Evolutionary conservation across 2,329 filamentous ascomycete genomes (phyloP).

Genomic region (Fragosphaeria purpurea): DNA sequence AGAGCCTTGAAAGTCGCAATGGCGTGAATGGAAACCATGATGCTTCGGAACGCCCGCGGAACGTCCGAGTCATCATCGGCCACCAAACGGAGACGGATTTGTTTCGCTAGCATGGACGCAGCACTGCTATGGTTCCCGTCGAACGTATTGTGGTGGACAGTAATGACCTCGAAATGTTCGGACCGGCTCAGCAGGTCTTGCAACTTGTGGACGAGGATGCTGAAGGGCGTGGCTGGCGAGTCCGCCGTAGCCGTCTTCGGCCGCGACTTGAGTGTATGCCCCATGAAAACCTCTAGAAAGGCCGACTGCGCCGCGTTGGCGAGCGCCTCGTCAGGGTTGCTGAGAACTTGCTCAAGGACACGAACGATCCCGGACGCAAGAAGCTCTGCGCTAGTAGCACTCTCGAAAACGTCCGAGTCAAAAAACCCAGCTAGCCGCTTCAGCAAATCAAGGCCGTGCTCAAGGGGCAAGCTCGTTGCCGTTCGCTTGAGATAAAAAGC

Average conservation of each 20-base stretch:
- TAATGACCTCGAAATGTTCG: conserved; percentile 96
- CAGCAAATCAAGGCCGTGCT: conserved; percentile 59
- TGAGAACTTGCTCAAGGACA: conserved; percentile 72
- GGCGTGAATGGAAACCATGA: conserved; percentile 97
- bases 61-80: conserved; percentile 89
- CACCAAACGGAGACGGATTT: conserved; percentile 78
- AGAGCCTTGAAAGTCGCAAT: conserved; percentile 96
- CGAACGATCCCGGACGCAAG: conserved; percentile 84
- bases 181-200: conserved; percentile 93
- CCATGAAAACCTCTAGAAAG: conserved; percentile 92
- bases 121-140: conserved; percentile 86
- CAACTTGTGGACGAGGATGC: conserved; percentile 82
- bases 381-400: conserved; percentile 90
- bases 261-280: conserved; percentile 55
- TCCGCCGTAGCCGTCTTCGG: conserved; percentile 54
- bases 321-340: conserved; percentile 52
- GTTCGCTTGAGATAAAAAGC: conserved; percentile 54
- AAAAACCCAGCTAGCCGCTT: conserved; percentile 71
- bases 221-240: conserved; percentile 74
- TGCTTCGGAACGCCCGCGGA: conserved; percentile 75
- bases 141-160: conserved; percentile 84
- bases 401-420: conserved; percentile 77
- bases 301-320: conserved; percentile 63
- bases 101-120: conserved; percentile 92
- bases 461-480: conserved; percentile 31